Evolutionary conservation across 208 protist species (phyloP).

Genomic region (Blastocrithidia nonstop): DNA sequence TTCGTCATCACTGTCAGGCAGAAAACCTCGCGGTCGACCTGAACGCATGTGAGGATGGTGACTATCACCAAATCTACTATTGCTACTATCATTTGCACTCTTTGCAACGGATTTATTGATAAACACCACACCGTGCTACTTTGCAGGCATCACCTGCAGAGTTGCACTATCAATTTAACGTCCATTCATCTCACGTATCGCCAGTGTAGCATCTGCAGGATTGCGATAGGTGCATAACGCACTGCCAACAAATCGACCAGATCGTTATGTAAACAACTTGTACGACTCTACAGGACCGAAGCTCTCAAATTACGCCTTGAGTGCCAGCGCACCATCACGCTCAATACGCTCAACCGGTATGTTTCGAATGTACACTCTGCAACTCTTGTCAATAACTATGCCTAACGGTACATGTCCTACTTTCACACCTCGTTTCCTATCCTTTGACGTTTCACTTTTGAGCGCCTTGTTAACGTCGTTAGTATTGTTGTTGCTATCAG

Average conservation of each 20-base stretch:
- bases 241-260: conserved; percentile 68
- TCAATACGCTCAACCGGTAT: conserved; percentile 78
- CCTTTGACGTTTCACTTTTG: too few species aligned
- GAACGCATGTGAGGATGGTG: neutral
- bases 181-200: conserved; percentile 62
- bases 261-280: conserved; percentile 74
- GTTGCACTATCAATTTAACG: conserved; percentile 33
- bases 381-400: conserved; percentile 75
- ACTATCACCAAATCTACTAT: neutral
- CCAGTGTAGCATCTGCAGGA: conserved; percentile 65
- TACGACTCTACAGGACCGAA: conserved; percentile 80
- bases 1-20: neutral
- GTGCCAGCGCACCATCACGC: conserved; percentile 42
- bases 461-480: neutral
- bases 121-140: conserved; percentile 74
- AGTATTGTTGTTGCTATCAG: conserved; percentile 11
- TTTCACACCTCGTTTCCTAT: too few species aligned
- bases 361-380: conserved; percentile 76
- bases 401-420: conserved; percentile 31
- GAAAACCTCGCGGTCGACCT: neutral
- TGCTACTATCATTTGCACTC: neutral
- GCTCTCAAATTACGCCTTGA: conserved; percentile 65
- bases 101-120: conserved; percentile 9
- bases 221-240: conserved; percentile 80
- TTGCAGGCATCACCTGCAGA: conserved; percentile 47